Conservation (phyloP, 169 alveolate genomes). For the Eimeria sp. region DNA sequence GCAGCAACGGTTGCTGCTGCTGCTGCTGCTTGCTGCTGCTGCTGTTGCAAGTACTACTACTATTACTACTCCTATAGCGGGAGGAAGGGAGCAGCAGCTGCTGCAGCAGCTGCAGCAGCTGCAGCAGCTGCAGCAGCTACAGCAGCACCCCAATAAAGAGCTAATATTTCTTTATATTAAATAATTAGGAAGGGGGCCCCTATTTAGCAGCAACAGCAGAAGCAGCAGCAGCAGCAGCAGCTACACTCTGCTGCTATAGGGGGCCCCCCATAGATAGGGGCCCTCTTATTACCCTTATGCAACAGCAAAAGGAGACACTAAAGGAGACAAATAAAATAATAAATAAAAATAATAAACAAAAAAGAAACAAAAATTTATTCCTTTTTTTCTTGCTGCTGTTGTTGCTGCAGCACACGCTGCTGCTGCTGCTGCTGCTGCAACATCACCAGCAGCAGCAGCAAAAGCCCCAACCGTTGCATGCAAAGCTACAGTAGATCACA, state of each 20-base stretch:
- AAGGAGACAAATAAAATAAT: not conserved
- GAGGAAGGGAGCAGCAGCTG: not conserved
- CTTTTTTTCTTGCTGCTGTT: not conserved
- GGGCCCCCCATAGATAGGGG: too few relatives aligned
- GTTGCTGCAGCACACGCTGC: constrained; percentile 2
- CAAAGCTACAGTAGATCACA: too few relatives aligned
- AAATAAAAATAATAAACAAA: not conserved
- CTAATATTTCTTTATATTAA: too few relatives aligned
- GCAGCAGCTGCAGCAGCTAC: constrained; percentile 35
- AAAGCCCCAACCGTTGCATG: not conserved
- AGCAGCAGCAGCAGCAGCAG: too few relatives aligned
- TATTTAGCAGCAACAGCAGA: not conserved
- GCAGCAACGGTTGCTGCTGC: too few relatives aligned
- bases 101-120: not conserved
- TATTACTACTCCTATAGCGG: not conserved
- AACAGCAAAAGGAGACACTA: too few relatives aligned
- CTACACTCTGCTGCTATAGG: too few relatives aligned
- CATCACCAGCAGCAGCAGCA: not conserved
- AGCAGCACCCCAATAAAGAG: not conserved
- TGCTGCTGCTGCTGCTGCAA: constrained; percentile 29
- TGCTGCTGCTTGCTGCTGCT: too few relatives aligned
- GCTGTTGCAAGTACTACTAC: too few relatives aligned
- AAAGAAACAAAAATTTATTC: not conserved
- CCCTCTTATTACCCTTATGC: too few relatives aligned
- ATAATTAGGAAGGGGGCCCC: too few relatives aligned